Conservation (phyloP, 2,329 filamentous ascomycete genomes). For the Nemania bipapillata region DNA sequence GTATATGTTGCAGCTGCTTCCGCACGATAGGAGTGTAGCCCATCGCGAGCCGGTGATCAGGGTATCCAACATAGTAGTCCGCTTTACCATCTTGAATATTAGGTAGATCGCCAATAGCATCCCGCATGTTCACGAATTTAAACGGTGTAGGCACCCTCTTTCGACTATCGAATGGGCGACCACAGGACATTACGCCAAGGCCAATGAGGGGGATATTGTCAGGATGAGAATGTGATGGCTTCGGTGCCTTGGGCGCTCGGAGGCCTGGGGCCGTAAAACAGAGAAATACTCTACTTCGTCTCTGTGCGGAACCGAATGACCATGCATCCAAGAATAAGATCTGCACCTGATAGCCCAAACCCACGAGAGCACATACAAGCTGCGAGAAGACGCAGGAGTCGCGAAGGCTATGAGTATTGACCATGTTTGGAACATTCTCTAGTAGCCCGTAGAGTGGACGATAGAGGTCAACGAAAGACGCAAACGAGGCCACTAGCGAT, state of each 20-base stretch:
- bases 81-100: conserved; percentile 69
- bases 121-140: conserved; percentile 61
- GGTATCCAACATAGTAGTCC: conserved; percentile 70
- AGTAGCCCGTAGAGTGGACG: conserved; percentile 78
- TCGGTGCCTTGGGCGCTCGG: conserved; percentile 65
- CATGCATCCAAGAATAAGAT: conserved; percentile 76
- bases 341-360: conserved; percentile 79
- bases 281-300: conserved; percentile 75
- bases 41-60: conserved; percentile 71
- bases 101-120: conserved; percentile 71
- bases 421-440: conserved; percentile 79
- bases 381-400: conserved; percentile 76
- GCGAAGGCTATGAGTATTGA: conserved; percentile 59
- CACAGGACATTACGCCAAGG: conserved; percentile 70
- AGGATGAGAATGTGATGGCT: conserved; percentile 72
- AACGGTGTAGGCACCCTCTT: conserved; percentile 68
- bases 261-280: conserved; percentile 75
- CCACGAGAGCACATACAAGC: conserved; percentile 76
- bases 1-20: conserved; percentile 66
- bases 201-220: conserved; percentile 45
- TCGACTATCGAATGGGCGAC: conserved; percentile 67
- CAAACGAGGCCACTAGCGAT: conserved; percentile 80
- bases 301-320: conserved; percentile 73
- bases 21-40: conserved; percentile 56
- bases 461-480: conserved; percentile 78